Evolutionary conservation across 345 rosid genomes (phyloP).

Genomic region (Dipteronia sinensis): DNA sequence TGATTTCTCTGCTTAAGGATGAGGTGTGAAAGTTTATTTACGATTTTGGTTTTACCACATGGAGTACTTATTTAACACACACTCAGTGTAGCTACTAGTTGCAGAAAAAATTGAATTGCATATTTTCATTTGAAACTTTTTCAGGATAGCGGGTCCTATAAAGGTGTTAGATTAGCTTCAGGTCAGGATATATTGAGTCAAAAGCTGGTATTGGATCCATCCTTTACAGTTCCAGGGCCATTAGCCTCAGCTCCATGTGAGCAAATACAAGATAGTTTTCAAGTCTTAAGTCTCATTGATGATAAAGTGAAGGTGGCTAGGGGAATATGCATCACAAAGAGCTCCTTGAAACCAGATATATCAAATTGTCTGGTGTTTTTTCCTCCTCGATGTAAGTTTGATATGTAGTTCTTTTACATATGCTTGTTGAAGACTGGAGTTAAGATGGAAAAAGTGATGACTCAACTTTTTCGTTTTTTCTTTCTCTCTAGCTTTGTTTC

Average conservation of each 20-base stretch:
- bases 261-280: conserved; percentile 37
- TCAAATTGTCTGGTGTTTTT: conserved; percentile 63
- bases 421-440: background rate
- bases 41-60: background rate
- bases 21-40: conserved; percentile 47
- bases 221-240: conserved; percentile 41
- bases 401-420: conserved; percentile 5
- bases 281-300: conserved; percentile 34
- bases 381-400: conserved; percentile 88
- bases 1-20: conserved; percentile 63
- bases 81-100: background rate
- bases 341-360: conserved; percentile 66
- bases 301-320: conserved; percentile 67
- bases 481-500: conserved; percentile 58
- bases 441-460: conserved; percentile 10
- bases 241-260: conserved; percentile 30
- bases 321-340: conserved; percentile 73
- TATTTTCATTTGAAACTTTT: conserved; percentile 25
- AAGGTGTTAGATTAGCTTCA: conserved; percentile 83
- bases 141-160: conserved; percentile 63
- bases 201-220: conserved; percentile 79
- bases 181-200: conserved; percentile 84
- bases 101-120: background rate
- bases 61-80: background rate
- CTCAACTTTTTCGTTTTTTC: background rate